Base-by-base conservation (phyloP, 2,329 filamentous ascomycete species). In the Colletotrichum eleusines region DNA sequence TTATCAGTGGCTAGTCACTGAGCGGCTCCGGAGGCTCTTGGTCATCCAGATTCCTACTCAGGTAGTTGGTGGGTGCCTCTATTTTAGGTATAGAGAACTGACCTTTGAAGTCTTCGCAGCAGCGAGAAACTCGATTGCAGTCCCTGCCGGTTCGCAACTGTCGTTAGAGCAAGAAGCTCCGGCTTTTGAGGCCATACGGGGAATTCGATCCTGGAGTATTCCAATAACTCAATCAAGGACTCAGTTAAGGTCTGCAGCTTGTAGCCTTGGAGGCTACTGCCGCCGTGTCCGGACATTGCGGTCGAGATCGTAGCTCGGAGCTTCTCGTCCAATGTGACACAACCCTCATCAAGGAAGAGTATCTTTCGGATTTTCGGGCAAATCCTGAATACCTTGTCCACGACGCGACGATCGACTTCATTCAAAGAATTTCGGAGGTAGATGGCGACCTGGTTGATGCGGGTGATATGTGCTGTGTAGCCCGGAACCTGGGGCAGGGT, bases 1-100 rank as follows among this genome's bases (percentile, higher is more conserved):
- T 59, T 23, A 20, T 28, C 53, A n/a, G 53, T 38, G 61, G 53
- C 61, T 44, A 23, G 42, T n/a, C n/a, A n/a, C n/a, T n/a, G n/a
- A 9, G 18, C 20, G 46, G 46, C 53, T 31, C 54, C 53, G 53
- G 44, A 57, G 33, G 12, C n/a, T 23, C 33, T n/a, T n/a, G 28
- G 8, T 11, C n/a, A 16, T 18, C 53, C 12, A 16, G 14, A 6
- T 38, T 11, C n/a, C 23, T 11, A n/a, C 18, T 35, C 35, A 20
- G 33, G 33, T 35, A 35, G 5, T 35, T 6, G 14, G 28, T 40
- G 14, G 3, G 14, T 57, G n/a, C 2, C 20, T 57, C n/a, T 40
- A 20, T 2, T n/a, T 44, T 44, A 9, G 33, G 31, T 35, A 20
- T 8, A 5, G n/a, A 11, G n/a, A 23, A 40, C 53, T 18, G 23